Evolutionary conservation across 1,284 basidiomycete genomes (phyloP).

Genomic region (Ceratobasidium sp.): DNA sequence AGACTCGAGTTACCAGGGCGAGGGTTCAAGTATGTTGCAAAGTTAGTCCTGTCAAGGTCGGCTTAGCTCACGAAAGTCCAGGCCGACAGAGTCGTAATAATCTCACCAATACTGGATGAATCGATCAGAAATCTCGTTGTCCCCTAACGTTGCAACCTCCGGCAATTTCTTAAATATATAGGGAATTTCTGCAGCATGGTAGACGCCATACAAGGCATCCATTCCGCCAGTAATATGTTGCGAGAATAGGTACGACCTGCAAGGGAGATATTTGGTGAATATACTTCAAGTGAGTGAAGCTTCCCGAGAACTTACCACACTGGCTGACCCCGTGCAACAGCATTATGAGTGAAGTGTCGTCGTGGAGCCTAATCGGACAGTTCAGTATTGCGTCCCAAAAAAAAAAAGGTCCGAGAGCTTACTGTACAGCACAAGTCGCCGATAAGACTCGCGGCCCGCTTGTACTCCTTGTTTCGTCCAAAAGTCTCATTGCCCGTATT

Average conservation of each 20-base stretch:
- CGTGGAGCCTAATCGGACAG: constrained; percentile 12
- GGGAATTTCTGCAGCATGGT: constrained; percentile 10
- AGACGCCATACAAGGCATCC: constrained; percentile 3
- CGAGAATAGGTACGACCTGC: constrained; percentile 15
- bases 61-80: neutral
- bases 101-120: constrained; percentile 24
- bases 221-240: neutral
- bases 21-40: constrained; percentile 9
- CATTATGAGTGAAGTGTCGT: constrained; percentile 11
- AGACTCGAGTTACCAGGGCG: constrained; percentile 10
- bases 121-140: neutral
- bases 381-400: too few species aligned
- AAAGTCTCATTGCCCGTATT: constrained; percentile 29
- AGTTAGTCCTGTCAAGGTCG: neutral
- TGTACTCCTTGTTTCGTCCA: constrained; percentile 21
- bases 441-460: constrained; percentile 21
- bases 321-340: neutral
- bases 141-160: neutral
- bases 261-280: neutral
- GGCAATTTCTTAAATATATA: neutral
- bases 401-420: neutral
- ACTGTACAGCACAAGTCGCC: constrained; percentile 30
- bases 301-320: neutral
- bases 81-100: neutral
- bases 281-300: too few species aligned